Base-by-base conservation (phyloP, 257 asterid species). In the Gentiana dahurica region DNA sequence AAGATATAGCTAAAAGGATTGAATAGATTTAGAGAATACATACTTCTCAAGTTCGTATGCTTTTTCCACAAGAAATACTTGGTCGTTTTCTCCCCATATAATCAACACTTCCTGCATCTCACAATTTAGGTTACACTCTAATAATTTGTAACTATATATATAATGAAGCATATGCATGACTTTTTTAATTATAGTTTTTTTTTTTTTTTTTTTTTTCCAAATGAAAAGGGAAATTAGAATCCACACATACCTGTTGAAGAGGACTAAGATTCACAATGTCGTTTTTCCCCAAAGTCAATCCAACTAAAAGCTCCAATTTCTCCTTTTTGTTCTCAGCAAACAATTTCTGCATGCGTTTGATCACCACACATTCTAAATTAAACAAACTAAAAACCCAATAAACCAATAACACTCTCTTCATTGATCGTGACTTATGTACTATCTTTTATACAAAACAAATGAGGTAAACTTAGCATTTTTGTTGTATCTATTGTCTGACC, bases 51-150 rank as follows among this genome's bases (percentile, higher is more conserved):
- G 95, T 49, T 85, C 77, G 6, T 36, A 44, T 6, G 85, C 94
- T 71, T 73, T 88, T 52, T 86, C 94, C 55, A 78, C 43, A 51
- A 62, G 59, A 73, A 89, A 86, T 46, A 89, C 81, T 51, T 67
- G 76, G 64, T 89, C 95, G 51, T 73, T 57, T 34, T 89, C 94
- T 6, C 95, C 97, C 95, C 97, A 89, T 46, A 89, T 76, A n/a
- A 89, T 73, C 72, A 86, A 61, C 53, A 79, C 88, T 59, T 81
- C 77, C 97, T 84, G 78, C 73, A 48, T 4, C 6, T 39, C 33
- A 49, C 36, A 34, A 24, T 13, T 54, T 55, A 2, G 46, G 46
- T 3, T 41, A 41, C 9, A 41, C 46, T 41, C 46, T 4, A 38
- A 1, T 46, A 32, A 9, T 11, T 8, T 2, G 32, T 48, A 2